Evolutionary conservation across 1,284 basidiomycete species (phyloP), one percentile per base, ranked within the genome.

Genomic region (Naganishia sp.): DNA sequence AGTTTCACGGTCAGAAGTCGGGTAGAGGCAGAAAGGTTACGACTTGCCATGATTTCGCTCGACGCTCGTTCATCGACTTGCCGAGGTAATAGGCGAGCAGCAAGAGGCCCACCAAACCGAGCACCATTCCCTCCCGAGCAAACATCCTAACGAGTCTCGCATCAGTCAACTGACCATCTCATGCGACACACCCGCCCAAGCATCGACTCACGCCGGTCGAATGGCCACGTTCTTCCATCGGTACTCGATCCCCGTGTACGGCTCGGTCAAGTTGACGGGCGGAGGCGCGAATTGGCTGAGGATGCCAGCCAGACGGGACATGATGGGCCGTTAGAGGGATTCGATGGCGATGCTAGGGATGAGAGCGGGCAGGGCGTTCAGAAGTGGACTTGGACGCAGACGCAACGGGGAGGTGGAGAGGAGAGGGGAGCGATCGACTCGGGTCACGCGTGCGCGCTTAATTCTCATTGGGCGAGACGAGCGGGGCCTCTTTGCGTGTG

Each of bases 191-290:
- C 2, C 28, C 28, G 28, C 28, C 28, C 28, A 2, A 28, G 28
- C 28, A 28, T 28, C n/a, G 15, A 52, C 57, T 60, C 47, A 60
- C 85, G 87, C 88, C 13, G 92, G 92, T 57, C 90, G 82, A 80
- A 94, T 90, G 51, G 87, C 85, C 71, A 94, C 80, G 69, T 86
- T 83, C 75, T 84, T 88, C 87, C 88, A 92, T 69, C 79, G 82
- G 75, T 83, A 86, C 77, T 94, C 84, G 54, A 84, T 76, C 18
- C 90, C 88, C 23, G 82, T 75, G 72, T 87, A 88, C 39, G 85
- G 45, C 57, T 49, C 46, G 18, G 47, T 46, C 7, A 60, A 49
- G 28, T 49, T 46, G 28, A 60, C 43, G 10, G 28, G 45, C 31
- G 57, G 57, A 28, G 57, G 57, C 47, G 57, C 57, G 45, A 60